A percentile compares a stretch with the other conserved stretches of the same genome.
Evolutionary conservation across 805 yeast genomes (phyloP).

Genomic region (Yarrowia phangngaensis): DNA sequence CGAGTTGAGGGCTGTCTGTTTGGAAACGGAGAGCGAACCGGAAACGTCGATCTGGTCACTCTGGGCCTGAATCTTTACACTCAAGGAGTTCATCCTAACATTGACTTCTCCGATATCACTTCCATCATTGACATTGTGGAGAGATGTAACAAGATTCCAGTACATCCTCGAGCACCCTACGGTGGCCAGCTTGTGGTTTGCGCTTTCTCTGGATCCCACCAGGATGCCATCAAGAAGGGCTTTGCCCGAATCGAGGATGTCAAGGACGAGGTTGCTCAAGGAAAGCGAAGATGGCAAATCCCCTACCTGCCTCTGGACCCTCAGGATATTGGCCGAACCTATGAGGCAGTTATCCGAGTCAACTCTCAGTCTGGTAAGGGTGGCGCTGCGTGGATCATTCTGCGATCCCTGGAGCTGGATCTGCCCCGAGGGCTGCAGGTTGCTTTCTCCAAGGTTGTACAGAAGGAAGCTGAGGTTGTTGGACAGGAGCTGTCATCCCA

Average conservation of each 20-base stretch:
- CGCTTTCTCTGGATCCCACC: conserved; percentile 83
- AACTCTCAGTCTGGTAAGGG: conserved; percentile 88
- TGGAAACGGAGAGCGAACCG: conserved; percentile 86
- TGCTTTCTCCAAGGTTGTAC: conserved; percentile 68
- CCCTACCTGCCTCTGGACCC: conserved; percentile 87
- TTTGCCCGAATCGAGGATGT: conserved; percentile 43
- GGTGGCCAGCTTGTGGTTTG: conserved; percentile 80
- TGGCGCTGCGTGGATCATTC: conserved; percentile 84
- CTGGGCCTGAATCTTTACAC: conserved; percentile 73
- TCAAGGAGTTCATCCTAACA: conserved; percentile 67
- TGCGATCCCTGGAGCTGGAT: conserved; percentile 70
- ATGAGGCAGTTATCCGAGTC: conserved; percentile 86
- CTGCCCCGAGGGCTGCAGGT: conserved; percentile 78
- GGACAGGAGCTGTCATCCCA: conserved; percentile 66
- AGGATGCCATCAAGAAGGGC: conserved; percentile 84
- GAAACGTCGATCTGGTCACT: conserved; percentile 78
- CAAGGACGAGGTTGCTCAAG: conserved; percentile 27
- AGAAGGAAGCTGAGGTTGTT: conserved; percentile 59
- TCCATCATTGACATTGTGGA: conserved; percentile 70
- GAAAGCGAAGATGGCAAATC: conserved; percentile 54
- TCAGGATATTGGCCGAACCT: conserved; percentile 78
- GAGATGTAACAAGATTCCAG: conserved; percentile 75
- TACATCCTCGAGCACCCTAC: conserved; percentile 74
- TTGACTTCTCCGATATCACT: conserved; percentile 66
- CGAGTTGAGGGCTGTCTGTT: conserved; percentile 82